Conservation (phyloP, 768 basidiomycete genomes). For the Lactarius deliciosus region DNA sequence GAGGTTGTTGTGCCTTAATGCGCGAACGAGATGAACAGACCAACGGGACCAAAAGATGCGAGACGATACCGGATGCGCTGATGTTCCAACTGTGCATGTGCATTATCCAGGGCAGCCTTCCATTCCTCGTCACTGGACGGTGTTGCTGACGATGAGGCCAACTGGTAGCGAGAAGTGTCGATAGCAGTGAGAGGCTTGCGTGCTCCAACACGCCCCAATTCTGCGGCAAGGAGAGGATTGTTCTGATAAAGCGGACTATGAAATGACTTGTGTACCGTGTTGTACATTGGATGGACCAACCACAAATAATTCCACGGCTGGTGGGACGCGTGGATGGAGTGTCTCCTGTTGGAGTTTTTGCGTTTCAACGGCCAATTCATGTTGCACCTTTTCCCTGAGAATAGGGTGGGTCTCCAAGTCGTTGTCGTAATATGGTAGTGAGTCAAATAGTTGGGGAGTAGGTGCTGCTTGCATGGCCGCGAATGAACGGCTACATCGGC, state of each 20-base stretch:
- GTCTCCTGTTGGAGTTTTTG: slow-evolving; percentile 48
- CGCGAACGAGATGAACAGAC: slow-evolving; percentile 8
- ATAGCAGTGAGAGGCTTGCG: slow-evolving; percentile 64
- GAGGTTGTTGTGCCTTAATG: slow-evolving; percentile 73
- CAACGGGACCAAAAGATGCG: neutral
- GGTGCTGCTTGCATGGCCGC: slow-evolving; percentile 16
- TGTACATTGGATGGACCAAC: slow-evolving; percentile 46
- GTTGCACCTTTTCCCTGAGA: slow-evolving; percentile 72
- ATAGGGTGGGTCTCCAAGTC: slow-evolving; percentile 76
- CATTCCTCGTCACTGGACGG: slow-evolving; percentile 76
- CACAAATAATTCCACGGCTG: slow-evolving; percentile 61
- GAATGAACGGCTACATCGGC: neutral
- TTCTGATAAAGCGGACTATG: slow-evolving; percentile 44
- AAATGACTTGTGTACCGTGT: neutral
- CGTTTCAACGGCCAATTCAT: slow-evolving; percentile 71
- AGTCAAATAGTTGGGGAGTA: slow-evolving; percentile 60
- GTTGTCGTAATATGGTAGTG: slow-evolving; percentile 93
- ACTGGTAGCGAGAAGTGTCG: slow-evolving; percentile 70
- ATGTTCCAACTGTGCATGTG: slow-evolving; percentile 81
- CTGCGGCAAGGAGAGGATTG: slow-evolving; percentile 66
- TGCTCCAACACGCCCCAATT: slow-evolving; percentile 71
- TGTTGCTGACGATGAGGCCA: slow-evolving; percentile 62
- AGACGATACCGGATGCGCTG: slow-evolving; percentile 67
- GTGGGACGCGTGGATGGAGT: slow-evolving; percentile 74
- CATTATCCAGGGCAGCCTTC: slow-evolving; percentile 71